phyloP scores from a whole-genome alignment of 208 protist genomes.

The Trypanosoma avium region DNA sequence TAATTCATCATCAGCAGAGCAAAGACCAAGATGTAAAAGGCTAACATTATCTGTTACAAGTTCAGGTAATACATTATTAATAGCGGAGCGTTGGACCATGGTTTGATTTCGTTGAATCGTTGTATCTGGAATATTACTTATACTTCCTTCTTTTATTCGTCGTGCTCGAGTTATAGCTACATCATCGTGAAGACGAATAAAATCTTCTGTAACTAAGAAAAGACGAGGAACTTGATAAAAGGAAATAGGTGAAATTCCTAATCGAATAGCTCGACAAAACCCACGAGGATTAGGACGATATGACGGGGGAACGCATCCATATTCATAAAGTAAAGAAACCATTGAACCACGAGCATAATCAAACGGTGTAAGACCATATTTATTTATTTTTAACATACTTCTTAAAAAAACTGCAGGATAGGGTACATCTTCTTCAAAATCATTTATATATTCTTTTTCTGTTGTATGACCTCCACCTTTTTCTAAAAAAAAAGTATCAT shows the following conservation, averaged over 20 bases:
- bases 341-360: constrained; percentile 80
- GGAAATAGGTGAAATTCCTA: not conserved
- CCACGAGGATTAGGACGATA: constrained; percentile 76
- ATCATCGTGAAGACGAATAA: constrained; percentile 53
- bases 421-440: constrained; percentile 3
- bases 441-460: not conserved
- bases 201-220: constrained; percentile 60
- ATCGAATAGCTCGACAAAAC: constrained; percentile 36
- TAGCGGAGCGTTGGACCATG: constrained; percentile 41
- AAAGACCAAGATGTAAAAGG: constrained; percentile 75
- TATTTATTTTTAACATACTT: constrained; percentile 68
- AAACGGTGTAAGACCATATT: constrained; percentile 72
- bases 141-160: not conserved
- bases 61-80: constrained; percentile 32
- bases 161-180: not conserved
- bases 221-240: constrained; percentile 51
- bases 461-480: not conserved
- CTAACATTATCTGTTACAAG: constrained; percentile 73
- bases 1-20: constrained; percentile 69
- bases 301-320: constrained; percentile 75
- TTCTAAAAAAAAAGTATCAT: not conserved
- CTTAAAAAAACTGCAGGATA: constrained; percentile 57
- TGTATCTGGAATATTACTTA: constrained; percentile 25
- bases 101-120: constrained; percentile 39
- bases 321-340: constrained; percentile 70